Conservation (phyloP, 2,329 filamentous ascomycete species). For the Fusarium devonianum region DNA sequence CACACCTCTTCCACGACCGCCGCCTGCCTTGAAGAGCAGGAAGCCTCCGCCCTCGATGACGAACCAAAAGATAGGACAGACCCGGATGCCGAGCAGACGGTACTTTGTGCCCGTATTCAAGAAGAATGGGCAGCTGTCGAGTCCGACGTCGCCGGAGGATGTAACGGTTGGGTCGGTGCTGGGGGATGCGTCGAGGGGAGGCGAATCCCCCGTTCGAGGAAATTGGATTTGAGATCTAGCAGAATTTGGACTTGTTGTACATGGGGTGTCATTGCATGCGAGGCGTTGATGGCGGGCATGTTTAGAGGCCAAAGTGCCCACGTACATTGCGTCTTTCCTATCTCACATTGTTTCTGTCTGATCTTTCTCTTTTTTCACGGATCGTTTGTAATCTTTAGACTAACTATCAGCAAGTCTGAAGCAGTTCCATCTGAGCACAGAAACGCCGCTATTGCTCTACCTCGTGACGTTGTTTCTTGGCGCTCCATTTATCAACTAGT, state of each 20-base stretch:
- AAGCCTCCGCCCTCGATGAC: conserved; percentile 3
- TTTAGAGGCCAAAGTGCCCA: too few species aligned
- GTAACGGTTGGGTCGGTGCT: conserved; percentile 11
- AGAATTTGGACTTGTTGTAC: not conserved
- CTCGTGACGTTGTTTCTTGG: too few species aligned
- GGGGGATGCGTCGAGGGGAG: conserved; percentile 19
- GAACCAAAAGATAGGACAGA: conserved; percentile 3
- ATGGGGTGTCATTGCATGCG: not conserved
- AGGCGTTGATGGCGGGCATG: conserved; percentile 2
- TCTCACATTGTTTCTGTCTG: too few species aligned
- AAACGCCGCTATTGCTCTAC: too few species aligned
- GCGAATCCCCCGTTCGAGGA: conserved; percentile 20
- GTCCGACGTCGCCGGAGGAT: conserved; percentile 19
- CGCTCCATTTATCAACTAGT: too few species aligned
- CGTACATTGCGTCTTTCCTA: too few species aligned
- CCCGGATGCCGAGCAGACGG: conserved; percentile 9
- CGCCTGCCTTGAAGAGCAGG: not conserved
- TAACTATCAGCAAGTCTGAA: too few species aligned
- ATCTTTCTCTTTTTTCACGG: not conserved
- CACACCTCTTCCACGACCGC: not conserved
- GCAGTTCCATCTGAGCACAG: too few species aligned
- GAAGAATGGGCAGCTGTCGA: conserved; percentile 20
- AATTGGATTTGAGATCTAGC: conserved; percentile 27
- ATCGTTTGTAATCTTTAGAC: too few species aligned
- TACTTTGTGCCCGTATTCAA: conserved; percentile 35